Evolutionary conservation across 2,329 filamentous ascomycete species (phyloP).

Genomic region (Cytospora mali): DNA sequence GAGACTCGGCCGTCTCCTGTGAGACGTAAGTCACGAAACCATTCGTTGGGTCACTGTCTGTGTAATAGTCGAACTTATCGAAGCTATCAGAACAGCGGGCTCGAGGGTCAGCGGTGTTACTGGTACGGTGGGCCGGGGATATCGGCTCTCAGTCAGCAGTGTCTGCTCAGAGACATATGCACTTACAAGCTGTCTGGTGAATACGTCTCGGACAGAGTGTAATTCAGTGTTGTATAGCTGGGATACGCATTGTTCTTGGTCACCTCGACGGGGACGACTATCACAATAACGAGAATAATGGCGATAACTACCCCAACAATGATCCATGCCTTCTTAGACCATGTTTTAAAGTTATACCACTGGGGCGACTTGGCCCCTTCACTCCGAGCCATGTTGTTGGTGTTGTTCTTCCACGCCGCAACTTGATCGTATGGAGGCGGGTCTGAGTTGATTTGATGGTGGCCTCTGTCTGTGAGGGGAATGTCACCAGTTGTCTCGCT

Average conservation of each 20-base stretch:
- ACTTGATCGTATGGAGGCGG: not conserved
- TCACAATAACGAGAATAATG: constrained; percentile 50
- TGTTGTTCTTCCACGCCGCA: not conserved
- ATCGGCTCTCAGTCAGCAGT: not conserved
- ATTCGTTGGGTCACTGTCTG: constrained; percentile 51
- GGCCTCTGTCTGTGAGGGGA: not conserved
- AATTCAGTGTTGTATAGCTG: constrained; percentile 50
- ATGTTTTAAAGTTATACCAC: constrained; percentile 49
- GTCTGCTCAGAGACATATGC: not conserved
- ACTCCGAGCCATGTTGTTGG: not conserved
- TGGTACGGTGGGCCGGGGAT: not conserved
- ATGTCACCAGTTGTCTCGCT: not conserved
- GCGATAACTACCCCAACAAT: constrained; percentile 41
- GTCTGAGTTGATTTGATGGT: not conserved
- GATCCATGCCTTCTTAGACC: constrained; percentile 56
- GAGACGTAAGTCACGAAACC: constrained; percentile 60
- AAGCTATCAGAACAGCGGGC: constrained; percentile 5
- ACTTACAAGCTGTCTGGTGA: constrained; percentile 47
- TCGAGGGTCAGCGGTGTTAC: not conserved
- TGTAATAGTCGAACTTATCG: constrained; percentile 57
- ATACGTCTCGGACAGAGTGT: constrained; percentile 53
- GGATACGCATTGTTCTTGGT: constrained; percentile 47
- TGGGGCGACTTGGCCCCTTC: not conserved
- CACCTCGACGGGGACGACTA: constrained; percentile 46
- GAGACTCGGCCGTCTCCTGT: constrained; percentile 29